Conservation (phyloP, 1,284 basidiomycete species). For the Albatrellus sp. region DNA sequence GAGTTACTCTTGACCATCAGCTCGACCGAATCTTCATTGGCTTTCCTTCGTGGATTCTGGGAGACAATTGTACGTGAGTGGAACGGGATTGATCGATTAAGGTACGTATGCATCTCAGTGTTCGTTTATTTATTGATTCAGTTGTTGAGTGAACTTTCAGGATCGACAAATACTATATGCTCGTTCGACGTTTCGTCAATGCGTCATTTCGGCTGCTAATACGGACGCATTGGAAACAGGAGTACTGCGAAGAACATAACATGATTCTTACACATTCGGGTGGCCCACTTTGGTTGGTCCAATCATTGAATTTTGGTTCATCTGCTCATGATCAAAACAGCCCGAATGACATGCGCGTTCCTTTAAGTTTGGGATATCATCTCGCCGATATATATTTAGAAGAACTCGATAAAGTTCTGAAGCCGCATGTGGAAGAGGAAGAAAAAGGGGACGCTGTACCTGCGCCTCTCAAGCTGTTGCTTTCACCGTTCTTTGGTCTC, state of each 20-base stretch:
- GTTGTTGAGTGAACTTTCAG: slow-evolving; percentile 26
- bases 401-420: slow-evolving; percentile 73
- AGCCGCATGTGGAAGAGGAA: slow-evolving; percentile 8
- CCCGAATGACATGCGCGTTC: slow-evolving; percentile 61
- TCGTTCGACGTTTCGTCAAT: slow-evolving; percentile 81
- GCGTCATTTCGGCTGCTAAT: slow-evolving; percentile 75
- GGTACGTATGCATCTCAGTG: slow-evolving; percentile 35
- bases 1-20: slow-evolving; percentile 67
- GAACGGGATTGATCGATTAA: slow-evolving; percentile 80
- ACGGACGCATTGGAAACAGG: slow-evolving; percentile 54
- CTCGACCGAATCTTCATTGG: slow-evolving; percentile 46
- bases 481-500: slow-evolving; percentile 59
- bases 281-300: slow-evolving; percentile 69
- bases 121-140: neutral
- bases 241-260: slow-evolving; percentile 49
- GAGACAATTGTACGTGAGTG: slow-evolving; percentile 81
- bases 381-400: slow-evolving; percentile 84
- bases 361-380: slow-evolving; percentile 75
- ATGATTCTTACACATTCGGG: slow-evolving; percentile 47
- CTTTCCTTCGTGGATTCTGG: slow-evolving; percentile 88
- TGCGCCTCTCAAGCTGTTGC: slow-evolving; percentile 44
- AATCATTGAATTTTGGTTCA: neutral
- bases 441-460: slow-evolving; percentile 21
- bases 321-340: slow-evolving; percentile 25
- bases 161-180: slow-evolving; percentile 95